phyloP scores from a whole-genome alignment of 164 flowering plant species.

The Aristolochia fimbriata region DNA sequence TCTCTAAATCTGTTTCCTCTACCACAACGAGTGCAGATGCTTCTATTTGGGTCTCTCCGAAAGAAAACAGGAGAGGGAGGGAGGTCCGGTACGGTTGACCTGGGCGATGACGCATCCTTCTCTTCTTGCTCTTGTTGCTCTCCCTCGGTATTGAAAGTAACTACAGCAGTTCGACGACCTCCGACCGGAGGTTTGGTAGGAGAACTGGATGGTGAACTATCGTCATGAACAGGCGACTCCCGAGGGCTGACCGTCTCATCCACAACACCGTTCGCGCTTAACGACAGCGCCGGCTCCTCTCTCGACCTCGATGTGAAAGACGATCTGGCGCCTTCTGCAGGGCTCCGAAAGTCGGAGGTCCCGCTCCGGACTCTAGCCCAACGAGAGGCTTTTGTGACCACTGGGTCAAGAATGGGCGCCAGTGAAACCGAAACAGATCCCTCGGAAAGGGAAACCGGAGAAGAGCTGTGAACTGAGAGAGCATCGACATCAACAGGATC shows the following conservation, averaged over 20 bases:
- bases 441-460: conserved; percentile 10
- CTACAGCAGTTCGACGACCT: conserved; percentile 13
- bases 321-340: neutral
- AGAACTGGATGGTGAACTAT: neutral
- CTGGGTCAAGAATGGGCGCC: conserved; percentile 14
- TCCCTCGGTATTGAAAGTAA: conserved; percentile 17
- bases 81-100: conserved; percentile 8
- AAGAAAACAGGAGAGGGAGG: conserved; percentile 14
- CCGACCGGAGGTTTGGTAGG: neutral
- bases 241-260: neutral
- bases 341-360: neutral
- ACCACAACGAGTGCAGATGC: conserved; percentile 38
- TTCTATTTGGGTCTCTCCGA: conserved; percentile 14
- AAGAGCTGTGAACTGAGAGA: conserved; percentile 10
- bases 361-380: neutral
- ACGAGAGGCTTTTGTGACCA: neutral
- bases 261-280: neutral
- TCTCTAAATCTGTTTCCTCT: conserved; percentile 29
- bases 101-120: conserved; percentile 12
- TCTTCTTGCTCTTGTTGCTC: conserved; percentile 17
- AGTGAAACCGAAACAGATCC: conserved; percentile 7
- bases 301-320: conserved; percentile 1
- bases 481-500: conserved; percentile 25
- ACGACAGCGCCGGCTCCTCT: neutral
- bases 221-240: neutral